Conservation (phyloP, 306 rosid species). For the Dryas alaskensis region DNA sequence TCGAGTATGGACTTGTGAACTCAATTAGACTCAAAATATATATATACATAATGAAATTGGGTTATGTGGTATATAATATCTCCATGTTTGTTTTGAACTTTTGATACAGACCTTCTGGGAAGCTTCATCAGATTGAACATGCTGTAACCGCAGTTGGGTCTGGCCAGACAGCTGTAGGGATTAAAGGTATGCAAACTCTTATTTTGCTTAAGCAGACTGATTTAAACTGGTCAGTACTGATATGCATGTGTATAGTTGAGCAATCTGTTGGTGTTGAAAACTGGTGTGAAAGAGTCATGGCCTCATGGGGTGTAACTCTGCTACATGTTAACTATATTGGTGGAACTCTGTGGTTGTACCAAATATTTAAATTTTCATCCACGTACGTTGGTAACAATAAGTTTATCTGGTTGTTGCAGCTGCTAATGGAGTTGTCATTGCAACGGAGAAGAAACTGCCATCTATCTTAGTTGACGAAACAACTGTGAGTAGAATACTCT, state of each 20-base stretch:
- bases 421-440: constrained; percentile 81
- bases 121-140: constrained; percentile 85
- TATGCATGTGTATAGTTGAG: neutral
- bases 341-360: neutral
- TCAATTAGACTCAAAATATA: neutral
- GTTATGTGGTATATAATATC: neutral
- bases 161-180: constrained; percentile 78
- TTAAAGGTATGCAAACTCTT: constrained; percentile 49
- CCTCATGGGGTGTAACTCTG: neutral
- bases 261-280: neutral
- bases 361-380: neutral
- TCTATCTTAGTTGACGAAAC: constrained; percentile 79
- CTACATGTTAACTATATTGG: neutral
- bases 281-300: neutral
- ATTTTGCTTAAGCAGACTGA: neutral
- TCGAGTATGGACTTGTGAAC: constrained; percentile 23
- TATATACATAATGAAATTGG: no score
- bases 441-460: constrained; percentile 79
- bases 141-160: constrained; percentile 79
- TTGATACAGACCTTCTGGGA: constrained; percentile 63
- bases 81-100: neutral
- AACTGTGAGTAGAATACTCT: constrained; percentile 48
- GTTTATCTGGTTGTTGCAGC: constrained; percentile 44
- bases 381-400: neutral
- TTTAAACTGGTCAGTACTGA: neutral